Conservation (phyloP, 345 rosid genomes). For the Euphorbia pulcherrima region DNA sequence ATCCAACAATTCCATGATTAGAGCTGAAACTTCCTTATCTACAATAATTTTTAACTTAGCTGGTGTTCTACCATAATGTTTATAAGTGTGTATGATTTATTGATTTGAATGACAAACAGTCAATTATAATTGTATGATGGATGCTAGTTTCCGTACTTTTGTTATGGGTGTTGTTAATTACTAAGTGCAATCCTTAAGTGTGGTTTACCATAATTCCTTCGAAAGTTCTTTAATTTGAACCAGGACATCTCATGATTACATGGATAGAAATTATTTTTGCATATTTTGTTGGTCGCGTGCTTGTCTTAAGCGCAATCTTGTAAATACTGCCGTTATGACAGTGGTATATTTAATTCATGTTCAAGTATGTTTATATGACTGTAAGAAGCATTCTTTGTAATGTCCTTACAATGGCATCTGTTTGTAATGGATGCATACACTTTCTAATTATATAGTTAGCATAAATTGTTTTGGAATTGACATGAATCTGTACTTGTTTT, state of each 20-base stretch:
- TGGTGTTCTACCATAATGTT: neutral
- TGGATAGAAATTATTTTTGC: neutral
- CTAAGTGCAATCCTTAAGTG: neutral
- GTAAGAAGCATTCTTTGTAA: neutral
- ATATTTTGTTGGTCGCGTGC: neutral
- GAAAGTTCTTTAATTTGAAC: neutral
- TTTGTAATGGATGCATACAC: neutral
- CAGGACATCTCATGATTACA: neutral
- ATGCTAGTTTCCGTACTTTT: neutral
- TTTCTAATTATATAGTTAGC: neutral
- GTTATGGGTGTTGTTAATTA: no score
- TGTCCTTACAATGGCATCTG: conserved; percentile 6
- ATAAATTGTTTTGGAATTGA: conserved; percentile 4
- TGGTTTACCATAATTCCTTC: neutral
- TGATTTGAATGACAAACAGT: neutral
- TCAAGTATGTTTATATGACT: neutral
- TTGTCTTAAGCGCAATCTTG: neutral
- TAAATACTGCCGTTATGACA: neutral
- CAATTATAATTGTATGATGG: neutral
- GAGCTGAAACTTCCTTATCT: neutral
- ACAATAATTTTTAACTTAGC: neutral
- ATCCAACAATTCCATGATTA: neutral
- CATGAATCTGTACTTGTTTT: neutral
- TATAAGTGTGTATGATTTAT: neutral
- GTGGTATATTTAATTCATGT: neutral